These are phyloP conservation scores for Spencermartinsiella ligniputridi DNA, from an alignment of 1,139 yeast genomes.

Conservation along the genomic window DNA sequence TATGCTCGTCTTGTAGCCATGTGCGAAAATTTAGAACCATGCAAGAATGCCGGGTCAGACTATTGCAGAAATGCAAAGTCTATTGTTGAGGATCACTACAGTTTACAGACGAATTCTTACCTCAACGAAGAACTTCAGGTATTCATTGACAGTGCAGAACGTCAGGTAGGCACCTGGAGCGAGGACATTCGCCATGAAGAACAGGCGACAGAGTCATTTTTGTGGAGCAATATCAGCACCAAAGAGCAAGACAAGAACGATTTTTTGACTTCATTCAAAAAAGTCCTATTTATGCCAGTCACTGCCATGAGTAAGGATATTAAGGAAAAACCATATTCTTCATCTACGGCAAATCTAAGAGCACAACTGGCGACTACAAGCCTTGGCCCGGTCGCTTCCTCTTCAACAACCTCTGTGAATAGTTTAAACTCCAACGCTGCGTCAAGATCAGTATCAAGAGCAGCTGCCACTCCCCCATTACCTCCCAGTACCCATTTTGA, in stretches of 20 bases:
- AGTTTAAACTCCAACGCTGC: not conserved
- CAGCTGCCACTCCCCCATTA: conserved; percentile 5
- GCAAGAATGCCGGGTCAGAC: conserved; percentile 31
- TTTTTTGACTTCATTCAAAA: conserved; percentile 53
- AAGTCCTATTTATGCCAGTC: conserved; percentile 38
- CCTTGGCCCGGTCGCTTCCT: conserved; percentile 5
- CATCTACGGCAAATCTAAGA: conserved; percentile 2
- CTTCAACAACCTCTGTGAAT: conserved; percentile 6
- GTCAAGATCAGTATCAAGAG: conserved; percentile 1
- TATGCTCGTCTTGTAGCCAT: conserved; percentile 21
- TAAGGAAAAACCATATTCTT: not conserved
- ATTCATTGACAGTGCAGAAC: conserved; percentile 32
- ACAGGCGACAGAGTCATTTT: conserved; percentile 37
- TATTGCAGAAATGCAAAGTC: conserved; percentile 33
- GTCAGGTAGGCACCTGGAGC: conserved; percentile 35
- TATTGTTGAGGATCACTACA: conserved; percentile 48
- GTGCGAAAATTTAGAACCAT: conserved; percentile 27
- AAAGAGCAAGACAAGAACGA: conserved; percentile 43
- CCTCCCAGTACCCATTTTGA: conserved; percentile 41
- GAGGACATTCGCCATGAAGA: conserved; percentile 33
- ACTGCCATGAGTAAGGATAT: conserved; percentile 19
- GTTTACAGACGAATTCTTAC: conserved; percentile 38
- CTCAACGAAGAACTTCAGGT: conserved; percentile 38
- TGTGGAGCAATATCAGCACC: conserved; percentile 40
- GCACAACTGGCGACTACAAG: not conserved